These are phyloP conservation scores for Chlorociboria aeruginascens DNA, from an alignment of 495 filamentous ascomycete genomes.

Conservation along the genomic window DNA sequence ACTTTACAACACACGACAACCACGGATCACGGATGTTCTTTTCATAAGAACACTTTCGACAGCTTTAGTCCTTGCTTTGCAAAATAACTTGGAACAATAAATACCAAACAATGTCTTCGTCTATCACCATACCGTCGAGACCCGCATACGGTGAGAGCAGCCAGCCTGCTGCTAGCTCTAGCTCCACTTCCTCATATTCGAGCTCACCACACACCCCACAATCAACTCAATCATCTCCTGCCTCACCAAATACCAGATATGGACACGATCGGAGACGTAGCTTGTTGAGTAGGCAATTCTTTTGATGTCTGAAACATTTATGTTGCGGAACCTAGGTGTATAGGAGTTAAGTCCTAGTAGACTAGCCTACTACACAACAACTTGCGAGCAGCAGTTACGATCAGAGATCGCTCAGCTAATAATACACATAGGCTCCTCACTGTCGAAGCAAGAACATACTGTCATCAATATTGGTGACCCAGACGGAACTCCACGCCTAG, in stretches of 20 bases:
- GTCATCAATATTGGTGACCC: slow-evolving; percentile 55
- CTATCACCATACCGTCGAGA: slow-evolving; percentile 39
- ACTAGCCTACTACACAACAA: too few species aligned
- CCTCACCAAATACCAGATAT: slow-evolving; percentile 22
- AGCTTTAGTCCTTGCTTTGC: too few species aligned
- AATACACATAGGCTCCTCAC: slow-evolving; percentile 37
- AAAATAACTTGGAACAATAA: neutral
- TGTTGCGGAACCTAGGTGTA: neutral
- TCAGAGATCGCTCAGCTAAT: neutral
- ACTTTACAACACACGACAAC: neutral
- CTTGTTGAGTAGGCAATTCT: slow-evolving; percentile 36
- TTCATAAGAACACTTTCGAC: neutral
- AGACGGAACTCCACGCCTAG: slow-evolving; percentile 49
- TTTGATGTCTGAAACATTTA: neutral
- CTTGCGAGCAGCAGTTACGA: neutral
- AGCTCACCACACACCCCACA: slow-evolving; percentile 36
- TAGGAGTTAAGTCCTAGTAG: neutral
- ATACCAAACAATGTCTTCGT: slow-evolving; percentile 30
- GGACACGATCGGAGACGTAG: slow-evolving; percentile 39
- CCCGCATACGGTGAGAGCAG: slow-evolving; percentile 25
- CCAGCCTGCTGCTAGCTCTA: slow-evolving; percentile 20
- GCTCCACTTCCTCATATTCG: slow-evolving; percentile 40
- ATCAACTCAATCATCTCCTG: slow-evolving; percentile 4
- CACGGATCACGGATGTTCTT: neutral
- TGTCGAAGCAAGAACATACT: slow-evolving; percentile 53